phyloP scores from a whole-genome alignment of 2,329 filamentous ascomycete species.

The Trichoderma sp. region DNA sequence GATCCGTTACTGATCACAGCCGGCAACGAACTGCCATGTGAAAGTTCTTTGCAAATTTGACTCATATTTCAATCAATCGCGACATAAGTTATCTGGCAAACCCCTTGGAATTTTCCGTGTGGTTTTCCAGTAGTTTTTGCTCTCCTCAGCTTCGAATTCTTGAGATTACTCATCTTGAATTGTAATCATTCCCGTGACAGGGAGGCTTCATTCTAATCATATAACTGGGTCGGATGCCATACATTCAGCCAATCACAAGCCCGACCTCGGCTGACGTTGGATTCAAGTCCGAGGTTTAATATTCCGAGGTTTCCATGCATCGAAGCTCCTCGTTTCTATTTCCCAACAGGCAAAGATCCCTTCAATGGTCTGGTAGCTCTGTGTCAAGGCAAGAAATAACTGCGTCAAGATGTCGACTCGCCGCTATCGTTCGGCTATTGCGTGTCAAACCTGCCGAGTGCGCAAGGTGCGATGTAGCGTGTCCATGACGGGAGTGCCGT shows the following conservation, averaged over 20 bases:
- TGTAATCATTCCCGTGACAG: background rate
- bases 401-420: conserved; percentile 5
- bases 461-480: conserved; percentile 19
- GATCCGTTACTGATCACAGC: background rate
- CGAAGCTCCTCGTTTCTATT: conserved; percentile 4
- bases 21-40: background rate
- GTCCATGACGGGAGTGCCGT: conserved; percentile 15
- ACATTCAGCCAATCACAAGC: background rate
- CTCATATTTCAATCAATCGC: background rate
- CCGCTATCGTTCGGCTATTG: conserved; percentile 17
- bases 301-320: conserved; percentile 1
- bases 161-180: background rate
- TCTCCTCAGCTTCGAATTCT: background rate
- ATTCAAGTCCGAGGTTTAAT: conserved; percentile 14
- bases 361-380: background rate
- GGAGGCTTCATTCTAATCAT: background rate
- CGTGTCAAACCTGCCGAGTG: conserved; percentile 12
- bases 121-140: background rate
- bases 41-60: background rate
- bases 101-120: background rate
- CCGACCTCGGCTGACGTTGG: background rate
- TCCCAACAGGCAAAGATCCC: background rate
- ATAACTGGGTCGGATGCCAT: background rate
- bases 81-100: background rate
- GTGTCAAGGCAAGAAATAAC: background rate